These are phyloP conservation scores for Xylariomycetidae sp. DNA, from an alignment of 2,329 filamentous ascomycete species.

Conservation along the genomic window DNA sequence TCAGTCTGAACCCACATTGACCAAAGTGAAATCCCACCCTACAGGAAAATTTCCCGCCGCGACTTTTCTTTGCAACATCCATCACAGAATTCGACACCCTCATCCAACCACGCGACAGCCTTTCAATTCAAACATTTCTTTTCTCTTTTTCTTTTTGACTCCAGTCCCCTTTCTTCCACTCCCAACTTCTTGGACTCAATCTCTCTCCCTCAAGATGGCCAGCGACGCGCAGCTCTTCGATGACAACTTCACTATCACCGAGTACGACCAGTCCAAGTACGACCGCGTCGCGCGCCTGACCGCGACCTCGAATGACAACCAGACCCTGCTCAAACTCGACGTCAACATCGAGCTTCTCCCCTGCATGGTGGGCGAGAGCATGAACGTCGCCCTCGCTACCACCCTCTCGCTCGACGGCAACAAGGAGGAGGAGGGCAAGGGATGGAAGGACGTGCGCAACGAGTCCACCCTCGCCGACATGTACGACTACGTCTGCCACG, in stretches of 20 bases:
- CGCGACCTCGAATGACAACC: conserved; percentile 69
- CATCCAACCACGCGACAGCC: neutral
- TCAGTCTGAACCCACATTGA: too few species aligned
- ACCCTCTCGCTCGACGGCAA: conserved; percentile 82
- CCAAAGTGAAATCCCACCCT: too few species aligned
- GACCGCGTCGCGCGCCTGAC: conserved; percentile 87
- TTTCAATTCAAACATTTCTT: too few species aligned
- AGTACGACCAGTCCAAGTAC: conserved; percentile 82
- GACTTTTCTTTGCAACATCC: too few species aligned
- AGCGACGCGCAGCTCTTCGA: conserved; percentile 92
- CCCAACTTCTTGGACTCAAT: too few species aligned
- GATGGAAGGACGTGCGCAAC: conserved; percentile 72
- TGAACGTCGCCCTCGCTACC: conserved; percentile 79
- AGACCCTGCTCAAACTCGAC: conserved; percentile 78
- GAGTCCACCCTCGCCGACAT: conserved; percentile 67
- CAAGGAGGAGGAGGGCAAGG: conserved; percentile 44
- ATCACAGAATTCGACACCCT: too few species aligned
- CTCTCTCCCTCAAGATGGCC: conserved; percentile 40
- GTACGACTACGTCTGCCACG: conserved; percentile 84
- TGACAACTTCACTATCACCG: conserved; percentile 79
- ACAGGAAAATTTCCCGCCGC: conserved; percentile 10
- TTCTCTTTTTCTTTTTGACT: too few species aligned
- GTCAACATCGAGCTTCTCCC: conserved; percentile 93
- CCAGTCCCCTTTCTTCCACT: too few species aligned
- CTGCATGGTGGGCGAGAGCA: conserved; percentile 64